A percentile compares a stretch with the other conserved stretches of the same genome.
Conservation (phyloP, 495 filamentous ascomycete species). For the Neurospora hispaniola region DNA sequence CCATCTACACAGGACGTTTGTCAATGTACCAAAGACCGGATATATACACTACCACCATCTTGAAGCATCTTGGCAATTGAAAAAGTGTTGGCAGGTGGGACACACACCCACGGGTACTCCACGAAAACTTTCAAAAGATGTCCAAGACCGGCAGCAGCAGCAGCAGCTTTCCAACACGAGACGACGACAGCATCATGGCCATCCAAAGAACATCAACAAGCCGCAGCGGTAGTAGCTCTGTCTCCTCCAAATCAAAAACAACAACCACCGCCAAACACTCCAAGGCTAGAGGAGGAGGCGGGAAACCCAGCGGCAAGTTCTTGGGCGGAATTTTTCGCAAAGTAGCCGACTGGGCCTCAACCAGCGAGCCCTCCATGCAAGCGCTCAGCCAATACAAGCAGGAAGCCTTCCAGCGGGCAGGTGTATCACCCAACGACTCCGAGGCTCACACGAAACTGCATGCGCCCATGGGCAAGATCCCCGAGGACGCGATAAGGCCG, state of each 20-base stretch:
- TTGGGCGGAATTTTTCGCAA: constrained; percentile 7
- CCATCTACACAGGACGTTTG: neutral
- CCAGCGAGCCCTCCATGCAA: constrained; percentile 31
- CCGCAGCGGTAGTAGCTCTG: neutral
- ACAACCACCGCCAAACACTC: neutral
- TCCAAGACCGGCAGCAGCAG: neutral
- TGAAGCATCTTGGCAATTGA: neutral
- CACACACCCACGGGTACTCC: neutral
- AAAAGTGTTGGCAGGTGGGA: neutral
- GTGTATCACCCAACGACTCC: constrained; percentile 19
- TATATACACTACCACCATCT: neutral
- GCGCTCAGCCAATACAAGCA: constrained; percentile 30
- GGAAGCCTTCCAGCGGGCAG: constrained; percentile 24
- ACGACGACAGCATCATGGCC: neutral
- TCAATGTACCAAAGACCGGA: neutral
- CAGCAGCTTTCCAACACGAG: neutral
- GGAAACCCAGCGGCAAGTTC: constrained; percentile 7
- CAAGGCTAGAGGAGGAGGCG: neutral
- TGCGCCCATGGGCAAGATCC: constrained; percentile 26
- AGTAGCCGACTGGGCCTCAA: constrained; percentile 30
- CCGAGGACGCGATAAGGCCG: constrained; percentile 23
- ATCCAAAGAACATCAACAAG: neutral
- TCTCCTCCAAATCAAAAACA: neutral
- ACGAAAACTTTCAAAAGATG: neutral
- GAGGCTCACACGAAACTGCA: constrained; percentile 23